phyloP scores from a whole-genome alignment of 148 eudicot genomes.

The Fagopyrum esculentum region DNA sequence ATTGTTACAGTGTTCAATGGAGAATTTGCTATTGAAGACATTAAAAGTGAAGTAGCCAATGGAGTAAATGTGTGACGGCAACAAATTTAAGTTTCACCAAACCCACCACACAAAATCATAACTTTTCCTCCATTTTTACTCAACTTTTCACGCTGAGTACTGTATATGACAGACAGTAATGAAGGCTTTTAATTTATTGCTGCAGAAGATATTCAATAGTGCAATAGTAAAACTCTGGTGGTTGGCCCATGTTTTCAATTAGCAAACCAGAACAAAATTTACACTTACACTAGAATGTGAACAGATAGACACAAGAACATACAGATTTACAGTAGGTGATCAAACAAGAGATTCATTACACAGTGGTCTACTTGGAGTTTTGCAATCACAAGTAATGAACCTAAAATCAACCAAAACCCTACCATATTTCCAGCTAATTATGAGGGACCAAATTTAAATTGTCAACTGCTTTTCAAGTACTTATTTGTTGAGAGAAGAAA shows the following conservation, averaged over 20 bases:
- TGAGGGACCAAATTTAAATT: neutral
- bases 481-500: neutral
- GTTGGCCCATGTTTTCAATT: neutral
- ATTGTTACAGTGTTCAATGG: too few species aligned
- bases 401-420: constrained; percentile 3
- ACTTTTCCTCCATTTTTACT: neutral
- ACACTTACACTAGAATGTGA: neutral
- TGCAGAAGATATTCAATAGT: neutral
- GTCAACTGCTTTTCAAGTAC: neutral
- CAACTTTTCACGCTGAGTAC: neutral
- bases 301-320: too few species aligned
- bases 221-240: neutral
- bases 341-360: neutral
- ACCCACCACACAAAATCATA: neutral
- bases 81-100: neutral
- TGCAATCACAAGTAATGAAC: neutral
- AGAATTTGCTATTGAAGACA: neutral
- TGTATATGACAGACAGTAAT: neutral
- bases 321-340: neutral
- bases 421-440: constrained; percentile 1
- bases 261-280: neutral
- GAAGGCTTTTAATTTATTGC: neutral
- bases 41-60: neutral
- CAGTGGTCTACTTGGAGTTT: neutral
- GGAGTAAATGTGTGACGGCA: neutral